phyloP scores from a whole-genome alignment of 2,329 filamentous ascomycete species.

The Calonectria naviculata region DNA sequence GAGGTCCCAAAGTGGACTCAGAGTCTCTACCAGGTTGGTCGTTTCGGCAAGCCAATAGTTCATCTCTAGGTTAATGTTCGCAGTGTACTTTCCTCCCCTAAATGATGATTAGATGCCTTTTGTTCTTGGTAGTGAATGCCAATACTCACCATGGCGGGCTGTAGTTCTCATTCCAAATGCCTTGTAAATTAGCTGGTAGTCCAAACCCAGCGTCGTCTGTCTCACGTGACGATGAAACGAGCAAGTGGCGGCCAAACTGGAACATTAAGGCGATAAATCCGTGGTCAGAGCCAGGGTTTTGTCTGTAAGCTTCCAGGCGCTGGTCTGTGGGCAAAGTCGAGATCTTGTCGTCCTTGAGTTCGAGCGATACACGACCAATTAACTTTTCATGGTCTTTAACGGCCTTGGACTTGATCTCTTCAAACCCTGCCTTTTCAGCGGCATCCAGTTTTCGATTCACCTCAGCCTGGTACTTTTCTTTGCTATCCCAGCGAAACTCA shows the following conservation, averaged over 20 bases:
- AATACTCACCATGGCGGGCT: background rate
- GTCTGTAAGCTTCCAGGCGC: background rate
- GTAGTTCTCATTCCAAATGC: background rate
- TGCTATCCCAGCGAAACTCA: background rate
- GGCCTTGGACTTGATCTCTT: background rate
- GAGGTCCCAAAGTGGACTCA: background rate
- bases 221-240: background rate
- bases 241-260: background rate
- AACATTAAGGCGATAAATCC: background rate
- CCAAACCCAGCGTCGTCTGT: background rate
- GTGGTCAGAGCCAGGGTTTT: background rate
- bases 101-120: background rate
- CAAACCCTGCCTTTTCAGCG: background rate
- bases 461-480: background rate
- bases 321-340: background rate
- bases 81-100: background rate
- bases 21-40: background rate
- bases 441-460: background rate
- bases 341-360: background rate
- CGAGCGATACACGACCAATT: background rate
- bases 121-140: background rate
- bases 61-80: background rate
- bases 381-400: background rate
- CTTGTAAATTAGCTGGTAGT: background rate
- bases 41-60: background rate